Evolutionary conservation across 805 yeast genomes (phyloP).

Genomic region (Saturnispora gosingensis): DNA sequence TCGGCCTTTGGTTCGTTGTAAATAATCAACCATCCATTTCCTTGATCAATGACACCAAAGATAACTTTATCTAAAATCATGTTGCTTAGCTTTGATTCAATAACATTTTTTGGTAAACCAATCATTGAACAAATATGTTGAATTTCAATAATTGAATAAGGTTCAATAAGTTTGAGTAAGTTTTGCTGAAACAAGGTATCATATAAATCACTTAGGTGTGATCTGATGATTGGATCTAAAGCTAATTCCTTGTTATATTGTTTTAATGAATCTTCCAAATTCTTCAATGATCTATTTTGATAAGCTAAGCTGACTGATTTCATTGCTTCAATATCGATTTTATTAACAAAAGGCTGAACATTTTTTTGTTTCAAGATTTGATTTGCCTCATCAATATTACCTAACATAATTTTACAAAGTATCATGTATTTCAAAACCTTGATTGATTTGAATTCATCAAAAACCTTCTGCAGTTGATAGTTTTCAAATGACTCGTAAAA

Average conservation of each 20-base stretch:
- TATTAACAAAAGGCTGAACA: constrained; percentile 33
- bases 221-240: constrained; percentile 78
- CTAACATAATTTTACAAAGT: constrained; percentile 86
- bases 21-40: constrained; percentile 92
- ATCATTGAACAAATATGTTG: constrained; percentile 79
- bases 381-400: constrained; percentile 76
- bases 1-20: constrained; percentile 86
- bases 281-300: constrained; percentile 79
- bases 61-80: constrained; percentile 96
- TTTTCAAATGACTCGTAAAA: constrained; percentile 94
- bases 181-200: constrained; percentile 91
- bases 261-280: constrained; percentile 76
- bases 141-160: constrained; percentile 92
- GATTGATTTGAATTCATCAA: constrained; percentile 34
- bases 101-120: constrained; percentile 78
- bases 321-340: constrained; percentile 91
- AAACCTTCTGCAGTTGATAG: constrained; percentile 39
- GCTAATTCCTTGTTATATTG: constrained; percentile 67
- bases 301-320: constrained; percentile 86
- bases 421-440: constrained; percentile 87
- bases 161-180: constrained; percentile 88
- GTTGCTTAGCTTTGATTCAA: constrained; percentile 90
- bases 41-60: constrained; percentile 94
- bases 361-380: constrained; percentile 65
- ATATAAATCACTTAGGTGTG: constrained; percentile 86